These are phyloP conservation scores for Crataegus laevigata DNA, from an alignment of 306 rosid genomes.

Conservation along the genomic window DNA sequence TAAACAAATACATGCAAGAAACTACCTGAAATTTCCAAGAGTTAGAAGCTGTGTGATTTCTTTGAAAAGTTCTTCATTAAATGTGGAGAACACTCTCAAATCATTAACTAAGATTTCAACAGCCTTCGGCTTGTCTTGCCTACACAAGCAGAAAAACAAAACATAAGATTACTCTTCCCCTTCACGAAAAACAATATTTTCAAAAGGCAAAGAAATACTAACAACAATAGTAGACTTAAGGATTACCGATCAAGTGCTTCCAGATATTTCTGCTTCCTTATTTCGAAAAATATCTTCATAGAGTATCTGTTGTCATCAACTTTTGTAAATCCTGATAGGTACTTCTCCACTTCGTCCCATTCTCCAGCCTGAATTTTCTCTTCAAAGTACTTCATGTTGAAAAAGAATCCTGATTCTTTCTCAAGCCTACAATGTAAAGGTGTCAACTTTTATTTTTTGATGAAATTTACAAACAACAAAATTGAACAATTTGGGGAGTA, in stretches of 20 bases:
- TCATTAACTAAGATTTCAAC: constrained; percentile 74
- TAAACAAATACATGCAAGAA: not conserved
- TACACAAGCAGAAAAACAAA: constrained; percentile 12
- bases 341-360: constrained; percentile 93
- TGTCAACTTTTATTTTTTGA: not conserved
- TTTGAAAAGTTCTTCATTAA: constrained; percentile 72
- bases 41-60: constrained; percentile 84
- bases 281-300: constrained; percentile 80
- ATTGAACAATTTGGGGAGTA: not conserved
- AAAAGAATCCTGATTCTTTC: constrained; percentile 85
- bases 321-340: constrained; percentile 76
- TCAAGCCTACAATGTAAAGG: constrained; percentile 48
- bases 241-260: constrained; percentile 91
- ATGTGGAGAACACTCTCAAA: constrained; percentile 69
- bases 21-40: constrained; percentile 75
- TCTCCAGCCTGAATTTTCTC: constrained; percentile 82
- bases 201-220: not conserved
- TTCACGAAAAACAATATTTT: not conserved
- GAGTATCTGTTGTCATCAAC: constrained; percentile 88
- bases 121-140: constrained; percentile 69
- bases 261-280: constrained; percentile 86
- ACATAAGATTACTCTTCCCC: constrained; percentile 7
- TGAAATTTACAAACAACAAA: not conserved
- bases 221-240: constrained; percentile 2
- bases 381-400: constrained; percentile 87